Base-by-base conservation (phyloP, 2,329 filamentous ascomycete genomes). In the Ophiostoma populinum region DNA sequence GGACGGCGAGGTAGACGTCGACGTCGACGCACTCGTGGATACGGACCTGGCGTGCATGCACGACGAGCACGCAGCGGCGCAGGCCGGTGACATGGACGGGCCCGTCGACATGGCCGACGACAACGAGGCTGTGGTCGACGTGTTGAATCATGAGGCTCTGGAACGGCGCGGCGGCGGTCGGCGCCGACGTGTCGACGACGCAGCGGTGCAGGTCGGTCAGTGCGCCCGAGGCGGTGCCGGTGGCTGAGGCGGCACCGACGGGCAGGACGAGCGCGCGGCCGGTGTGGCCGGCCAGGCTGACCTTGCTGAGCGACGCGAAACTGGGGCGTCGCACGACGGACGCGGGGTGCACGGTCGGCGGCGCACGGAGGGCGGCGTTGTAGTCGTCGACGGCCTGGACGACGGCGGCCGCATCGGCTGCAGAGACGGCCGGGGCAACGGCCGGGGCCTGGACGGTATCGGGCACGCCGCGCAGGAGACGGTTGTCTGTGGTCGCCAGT, bases 21-120 rank as follows among this genome's bases (percentile, higher is more conserved):
- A 92, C 79, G 41, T 85, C 69, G 29, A 60, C 63, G 49, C 82
- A 92, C 44, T 87, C 79, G 52, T 98, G 90, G 61, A 98, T 87
- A 16, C 90, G 71, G 47, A 93, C 83, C 54, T 98, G 90, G n/a
- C 79, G 68, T 35, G 81, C 80, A 6, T 71, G 65, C 3, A 93
- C 73, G 0, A 94, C 72, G 11, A 92, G 55, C n/a, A 83, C 68
- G 42, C 75, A 80, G 46, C 82, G 62, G 34, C 63, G 59, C 1
- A 93, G 59, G 1, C 65, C 67, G 0, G 87, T 95, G 34, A 95
- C 69, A 50, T 95, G 87, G 7, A 78, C 74, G 0, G 90, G 72
- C 0, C 90, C 90, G 26, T 67, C 63, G 6, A 94, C 79, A 37
- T 72, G 70, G 0, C 86, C 85, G 25, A 77, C 80, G 11, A 94